phyloP scores from a whole-genome alignment of 1,284 basidiomycete genomes.

The Irpex rosettiformis region DNA sequence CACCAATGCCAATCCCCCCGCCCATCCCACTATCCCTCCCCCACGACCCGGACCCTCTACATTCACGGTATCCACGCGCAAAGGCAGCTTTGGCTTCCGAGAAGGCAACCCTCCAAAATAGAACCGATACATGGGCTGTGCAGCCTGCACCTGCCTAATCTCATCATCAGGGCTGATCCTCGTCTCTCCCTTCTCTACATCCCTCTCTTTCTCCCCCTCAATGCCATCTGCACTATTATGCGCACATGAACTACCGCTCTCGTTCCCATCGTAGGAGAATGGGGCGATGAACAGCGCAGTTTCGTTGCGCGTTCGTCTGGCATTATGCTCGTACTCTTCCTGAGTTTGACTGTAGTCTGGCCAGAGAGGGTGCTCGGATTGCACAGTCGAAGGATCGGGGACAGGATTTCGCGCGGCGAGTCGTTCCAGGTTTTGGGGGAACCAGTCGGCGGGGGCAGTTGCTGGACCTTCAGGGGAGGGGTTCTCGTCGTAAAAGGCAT shows the following conservation, averaged over 20 bases:
- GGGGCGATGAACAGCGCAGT: conserved; percentile 59
- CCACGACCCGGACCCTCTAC: background rate
- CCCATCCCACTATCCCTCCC: too few relatives aligned
- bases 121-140: conserved; percentile 44
- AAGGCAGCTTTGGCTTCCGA: conserved; percentile 10
- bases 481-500: conserved; percentile 58
- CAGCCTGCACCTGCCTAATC: conserved; percentile 20
- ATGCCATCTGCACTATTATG: background rate
- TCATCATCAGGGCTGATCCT: background rate
- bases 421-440: conserved; percentile 20
- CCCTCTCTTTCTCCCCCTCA: background rate
- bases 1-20: background rate
- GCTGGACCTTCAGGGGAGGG: conserved; percentile 52
- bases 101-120: conserved; percentile 55
- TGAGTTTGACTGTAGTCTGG: conserved; percentile 18
- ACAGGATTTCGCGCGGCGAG: conserved; percentile 24
- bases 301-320: conserved; percentile 21
- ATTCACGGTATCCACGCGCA: background rate
- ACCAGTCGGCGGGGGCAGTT: conserved; percentile 33
- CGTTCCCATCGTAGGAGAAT: conserved; percentile 38
- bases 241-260: background rate
- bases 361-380: conserved; percentile 16
- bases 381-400: conserved; percentile 6
- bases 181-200: background rate
- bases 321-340: conserved; percentile 8